Evolutionary conservation across 192 early-diverging fungal species (phyloP), one percentile per base, ranked within the genome.

Genomic region (Pilobolus umbonatus): DNA sequence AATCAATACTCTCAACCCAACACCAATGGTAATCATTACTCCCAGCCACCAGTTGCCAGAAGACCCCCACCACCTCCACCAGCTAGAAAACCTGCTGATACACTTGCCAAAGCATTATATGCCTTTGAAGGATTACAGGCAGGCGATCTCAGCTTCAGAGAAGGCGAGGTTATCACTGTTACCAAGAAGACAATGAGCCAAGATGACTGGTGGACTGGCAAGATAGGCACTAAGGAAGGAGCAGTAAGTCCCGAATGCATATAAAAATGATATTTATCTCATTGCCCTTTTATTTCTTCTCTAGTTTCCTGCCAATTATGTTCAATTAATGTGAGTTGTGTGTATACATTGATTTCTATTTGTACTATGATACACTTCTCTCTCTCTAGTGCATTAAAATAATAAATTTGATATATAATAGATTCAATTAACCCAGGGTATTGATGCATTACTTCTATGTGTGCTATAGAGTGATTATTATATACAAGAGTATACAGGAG

Each of bases 191-290:
- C 60, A n/a, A 62, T 74, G 34, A 73, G 72, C 3, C 48, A 51
- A 24, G 70, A 77, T 38, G 68, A 67, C 48, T 77, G 75, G 75
- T 76, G 75, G 75, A 50, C 65, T 25, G 75, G 75, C 10, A 65
- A 55, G 40, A 21, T 70, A 6, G 35, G 58, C 49, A 45, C 36
- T 26, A 17, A 57, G 49, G 42, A 53, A 35, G 67, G 67, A 4
- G 43, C 60, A 1, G 66, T 68, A 68, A 68, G 66, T 68, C 9
- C 21, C 29, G 4, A 24, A 30, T 60, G 12, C 3, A 12, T 14
- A 9, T 49, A 25, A 9, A 45, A 49, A 62, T 15, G 2, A 2
- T n/a, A n/a, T 32, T 28, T 39, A 14, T 51, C 3, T 49, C n/a
- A 28, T 34, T 1, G 22, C 9, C 36, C 1, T 42, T 21, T 67